Evolutionary conservation across 768 basidiomycete genomes (phyloP).

Genomic region (Lactarius pseudohatsudake): DNA sequence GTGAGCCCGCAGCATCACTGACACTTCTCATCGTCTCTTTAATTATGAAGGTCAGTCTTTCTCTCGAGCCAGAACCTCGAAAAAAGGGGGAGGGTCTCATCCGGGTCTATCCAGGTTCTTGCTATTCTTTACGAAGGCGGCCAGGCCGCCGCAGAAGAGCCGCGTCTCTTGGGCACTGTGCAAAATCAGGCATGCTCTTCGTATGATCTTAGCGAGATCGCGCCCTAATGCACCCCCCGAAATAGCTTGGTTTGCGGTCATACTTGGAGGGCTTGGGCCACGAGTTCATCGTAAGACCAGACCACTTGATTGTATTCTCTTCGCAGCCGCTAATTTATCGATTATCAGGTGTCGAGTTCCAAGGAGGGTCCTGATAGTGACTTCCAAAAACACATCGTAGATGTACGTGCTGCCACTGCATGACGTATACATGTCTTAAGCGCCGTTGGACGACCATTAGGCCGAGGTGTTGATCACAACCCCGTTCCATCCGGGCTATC

Average conservation of each 20-base stretch:
- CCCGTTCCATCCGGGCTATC: conserved; percentile 84
- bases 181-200: conserved; percentile 63
- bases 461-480: conserved; percentile 81
- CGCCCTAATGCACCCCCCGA: conserved; percentile 33
- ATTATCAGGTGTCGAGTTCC: conserved; percentile 64
- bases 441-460: conserved; percentile 38
- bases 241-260: conserved; percentile 73
- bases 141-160: conserved; percentile 63
- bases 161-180: conserved; percentile 74
- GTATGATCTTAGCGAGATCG: not conserved
- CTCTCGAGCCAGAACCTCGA: not conserved
- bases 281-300: conserved; percentile 59
- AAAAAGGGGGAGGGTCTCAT: not conserved
- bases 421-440: conserved; percentile 7
- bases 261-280: conserved; percentile 75
- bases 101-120: conserved; percentile 48
- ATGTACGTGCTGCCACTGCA: conserved; percentile 48
- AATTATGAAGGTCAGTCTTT: conserved; percentile 5
- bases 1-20: not conserved
- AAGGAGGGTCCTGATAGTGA: conserved; percentile 69
- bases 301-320: not conserved
- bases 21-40: not conserved
- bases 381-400: conserved; percentile 61
- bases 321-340: not conserved
- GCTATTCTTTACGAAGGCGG: conserved; percentile 74